These are phyloP conservation scores for Lathyrus aphaca DNA, from an alignment of 306 rosid genomes.

Conservation along the genomic window DNA sequence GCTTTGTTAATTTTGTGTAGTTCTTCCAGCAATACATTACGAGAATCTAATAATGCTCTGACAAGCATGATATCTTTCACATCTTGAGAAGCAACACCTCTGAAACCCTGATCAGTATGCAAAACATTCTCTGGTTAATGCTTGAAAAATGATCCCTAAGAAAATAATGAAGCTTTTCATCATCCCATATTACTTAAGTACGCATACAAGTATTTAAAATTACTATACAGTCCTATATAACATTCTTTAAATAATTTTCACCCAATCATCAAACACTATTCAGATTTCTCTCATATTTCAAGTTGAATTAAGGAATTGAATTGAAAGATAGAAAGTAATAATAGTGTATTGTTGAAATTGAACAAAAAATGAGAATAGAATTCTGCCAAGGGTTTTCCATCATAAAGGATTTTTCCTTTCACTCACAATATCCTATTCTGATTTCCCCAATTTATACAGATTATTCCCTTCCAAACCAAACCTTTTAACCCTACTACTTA, in stretches of 20 bases:
- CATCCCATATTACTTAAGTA: not conserved
- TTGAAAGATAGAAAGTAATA: not conserved
- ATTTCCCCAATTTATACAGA: not conserved
- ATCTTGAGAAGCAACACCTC: constrained; percentile 49
- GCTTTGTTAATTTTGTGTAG: constrained; percentile 69
- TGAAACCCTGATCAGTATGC: constrained; percentile 51
- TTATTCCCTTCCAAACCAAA: too few relatives aligned
- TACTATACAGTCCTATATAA: constrained; percentile 8
- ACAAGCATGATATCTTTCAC: constrained; percentile 53
- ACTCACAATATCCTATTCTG: not conserved
- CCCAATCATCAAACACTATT: not conserved
- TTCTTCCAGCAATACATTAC: constrained; percentile 77
- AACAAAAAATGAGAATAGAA: not conserved
- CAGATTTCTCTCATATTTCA: not conserved
- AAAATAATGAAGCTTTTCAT: constrained; percentile 1
- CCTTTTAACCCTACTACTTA: too few relatives aligned
- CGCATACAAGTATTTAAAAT: constrained; percentile 12
- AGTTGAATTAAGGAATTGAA: not conserved
- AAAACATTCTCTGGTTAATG: constrained; percentile 44
- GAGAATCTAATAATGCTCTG: constrained; percentile 71
- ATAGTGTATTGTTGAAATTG: not conserved
- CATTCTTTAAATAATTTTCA: constrained; percentile 19
- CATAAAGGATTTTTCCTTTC: not conserved
- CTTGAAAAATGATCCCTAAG: constrained; percentile 25
- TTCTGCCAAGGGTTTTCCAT: not conserved